Evolutionary conservation across 2,329 filamentous ascomycete species (phyloP).

Genomic region (Fusarium nanum): DNA sequence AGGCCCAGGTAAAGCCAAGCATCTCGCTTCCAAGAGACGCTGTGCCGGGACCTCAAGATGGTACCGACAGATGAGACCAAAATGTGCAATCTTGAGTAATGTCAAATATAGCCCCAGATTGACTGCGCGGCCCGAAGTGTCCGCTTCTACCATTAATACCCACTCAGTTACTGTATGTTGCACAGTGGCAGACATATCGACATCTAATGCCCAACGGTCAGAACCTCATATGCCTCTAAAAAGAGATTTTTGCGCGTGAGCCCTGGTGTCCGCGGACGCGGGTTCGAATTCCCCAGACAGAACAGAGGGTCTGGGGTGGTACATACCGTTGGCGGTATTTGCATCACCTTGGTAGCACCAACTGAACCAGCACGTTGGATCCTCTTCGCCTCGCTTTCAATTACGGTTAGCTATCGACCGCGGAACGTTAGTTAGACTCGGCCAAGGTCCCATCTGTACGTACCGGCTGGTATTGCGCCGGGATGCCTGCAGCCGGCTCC

Average conservation of each 20-base stretch:
- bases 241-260: constrained; percentile 19
- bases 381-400: constrained; percentile 34
- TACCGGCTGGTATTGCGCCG: constrained; percentile 20
- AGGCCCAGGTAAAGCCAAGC: constrained; percentile 41
- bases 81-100: constrained; percentile 31
- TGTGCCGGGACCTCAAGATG: constrained; percentile 45
- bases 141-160: constrained; percentile 17
- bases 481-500: constrained; percentile 47
- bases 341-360: constrained; percentile 21
- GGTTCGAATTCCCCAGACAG: constrained; percentile 36
- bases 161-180: constrained; percentile 7
- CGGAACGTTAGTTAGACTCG: constrained; percentile 38
- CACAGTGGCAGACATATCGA: neutral
- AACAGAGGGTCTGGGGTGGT: constrained; percentile 35
- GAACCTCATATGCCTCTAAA: neutral
- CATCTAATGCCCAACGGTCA: neutral
- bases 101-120: constrained; percentile 29
- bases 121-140: constrained; percentile 29
- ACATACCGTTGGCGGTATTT: constrained; percentile 30
- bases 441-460: constrained; percentile 9
- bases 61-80: constrained; percentile 29
- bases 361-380: constrained; percentile 44
- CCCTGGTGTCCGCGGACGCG: constrained; percentile 34
- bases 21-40: constrained; percentile 43
- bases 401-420: constrained; percentile 39